Conservation (phyloP, 163 green algal species). For the Prototheca cutis region DNA sequence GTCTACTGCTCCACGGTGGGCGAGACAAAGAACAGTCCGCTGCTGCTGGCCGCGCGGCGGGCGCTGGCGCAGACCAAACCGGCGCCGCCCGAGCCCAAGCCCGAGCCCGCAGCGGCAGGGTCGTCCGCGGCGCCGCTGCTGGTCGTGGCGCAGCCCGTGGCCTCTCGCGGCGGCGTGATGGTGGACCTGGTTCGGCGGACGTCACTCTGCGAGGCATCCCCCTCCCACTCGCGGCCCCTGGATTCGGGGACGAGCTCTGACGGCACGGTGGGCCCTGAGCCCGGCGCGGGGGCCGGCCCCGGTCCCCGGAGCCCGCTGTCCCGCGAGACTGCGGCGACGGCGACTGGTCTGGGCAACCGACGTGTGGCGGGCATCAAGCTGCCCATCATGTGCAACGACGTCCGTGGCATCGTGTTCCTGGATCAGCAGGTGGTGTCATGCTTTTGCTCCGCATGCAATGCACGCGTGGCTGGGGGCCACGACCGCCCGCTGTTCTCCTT, state of each 20-base stretch:
- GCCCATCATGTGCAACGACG: conserved; percentile 21
- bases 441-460: conserved; percentile 14
- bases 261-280: not conserved
- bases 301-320: too few species aligned
- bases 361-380: conserved; percentile 3
- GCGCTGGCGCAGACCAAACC: not conserved
- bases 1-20: not conserved
- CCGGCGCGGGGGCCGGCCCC: not conserved
- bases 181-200: too few species aligned
- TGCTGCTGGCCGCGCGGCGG: not conserved
- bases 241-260: not conserved
- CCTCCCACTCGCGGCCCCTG: too few species aligned
- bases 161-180: too few species aligned
- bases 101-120: not conserved
- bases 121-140: too few species aligned
- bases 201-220: not conserved
- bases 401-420: conserved; percentile 18
- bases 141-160: too few species aligned
- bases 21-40: not conserved
- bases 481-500: conserved; percentile 26
- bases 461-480: conserved; percentile 13
- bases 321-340: too few species aligned
- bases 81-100: not conserved
- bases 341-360: too few species aligned
- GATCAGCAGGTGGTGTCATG: conserved; percentile 23